These are phyloP conservation scores for Pascua sp. DNA, from an alignment of 1,284 basidiomycete species.

Conservation along the genomic window DNA sequence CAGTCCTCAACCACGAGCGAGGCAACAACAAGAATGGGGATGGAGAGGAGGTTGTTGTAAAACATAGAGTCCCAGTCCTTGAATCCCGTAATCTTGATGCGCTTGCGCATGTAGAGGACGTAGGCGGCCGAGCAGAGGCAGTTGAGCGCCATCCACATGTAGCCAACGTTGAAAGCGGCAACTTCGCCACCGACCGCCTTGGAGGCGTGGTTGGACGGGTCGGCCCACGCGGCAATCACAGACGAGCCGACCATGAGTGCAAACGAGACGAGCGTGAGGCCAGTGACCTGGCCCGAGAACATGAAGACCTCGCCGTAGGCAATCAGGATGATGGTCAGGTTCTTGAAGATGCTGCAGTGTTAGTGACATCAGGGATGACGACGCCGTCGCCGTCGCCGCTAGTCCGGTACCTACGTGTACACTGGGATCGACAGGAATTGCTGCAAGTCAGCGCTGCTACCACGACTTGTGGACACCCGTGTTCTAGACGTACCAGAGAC, in stretches of 20 bases:
- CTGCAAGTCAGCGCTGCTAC: conserved; percentile 49
- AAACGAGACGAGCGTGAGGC: conserved; percentile 84
- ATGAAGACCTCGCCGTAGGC: conserved; percentile 97
- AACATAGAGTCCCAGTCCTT: conserved; percentile 99
- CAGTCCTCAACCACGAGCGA: conserved; percentile 89
- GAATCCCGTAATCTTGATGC: conserved; percentile 96
- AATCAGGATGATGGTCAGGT: conserved; percentile 96
- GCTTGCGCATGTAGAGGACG: conserved; percentile 93
- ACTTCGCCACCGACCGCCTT: conserved; percentile 48
- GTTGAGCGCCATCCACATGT: conserved; percentile 95
- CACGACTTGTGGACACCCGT: not conserved
- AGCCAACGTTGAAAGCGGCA: conserved; percentile 66
- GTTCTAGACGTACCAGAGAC: conserved; percentile 65
- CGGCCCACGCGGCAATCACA: conserved; percentile 90
- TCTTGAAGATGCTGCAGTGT: conserved; percentile 79
- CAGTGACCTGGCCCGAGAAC: conserved; percentile 88
- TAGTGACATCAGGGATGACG: not conserved
- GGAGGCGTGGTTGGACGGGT: conserved; percentile 58
- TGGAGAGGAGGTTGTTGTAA: conserved; percentile 95
- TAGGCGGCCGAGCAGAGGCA: conserved; percentile 89
- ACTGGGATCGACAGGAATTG: conserved; percentile 91
- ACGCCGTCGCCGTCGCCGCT: too few species aligned
- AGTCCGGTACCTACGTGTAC: conserved; percentile 59
- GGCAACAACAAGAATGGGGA: conserved; percentile 80
- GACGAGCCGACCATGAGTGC: conserved; percentile 95